Evolutionary conservation across 176 grass and related monocot species (phyloP), one percentile per base, ranked within the genome.

Genomic region (Bolboschoenus planiculmis): DNA sequence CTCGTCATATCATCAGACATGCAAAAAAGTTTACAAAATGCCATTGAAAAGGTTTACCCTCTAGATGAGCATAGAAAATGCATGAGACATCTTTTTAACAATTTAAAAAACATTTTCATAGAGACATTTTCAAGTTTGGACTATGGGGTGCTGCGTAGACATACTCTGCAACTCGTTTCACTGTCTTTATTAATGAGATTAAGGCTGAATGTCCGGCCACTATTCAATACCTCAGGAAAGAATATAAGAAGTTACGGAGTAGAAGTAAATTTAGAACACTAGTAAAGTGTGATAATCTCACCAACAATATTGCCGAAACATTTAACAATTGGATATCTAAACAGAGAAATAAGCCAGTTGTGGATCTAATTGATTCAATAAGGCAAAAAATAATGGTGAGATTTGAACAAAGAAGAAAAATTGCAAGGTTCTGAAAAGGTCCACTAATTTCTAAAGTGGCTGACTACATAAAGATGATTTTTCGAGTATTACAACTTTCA

Each of bases 191-290:
- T 4, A 20, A 56, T 21, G 58, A 82, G 30, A 24, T 82, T 1
- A 31, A 21, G 47, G 9, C 7, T 20, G 55, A 35, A 39, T n/a
- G 58, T 43, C 30, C 27, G 4, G 31, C 11, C 20, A 7, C 50
- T 11, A 62, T 82, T 82, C 23, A 60, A 5, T 82, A 59, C 43
- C 54, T 82, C 5, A 27, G 21, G 14, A 56, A 82, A 9, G 37
- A 82, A 8, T 26, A 82, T 62, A 62, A 30, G 0, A 62, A 36
- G 7, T 27, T 82, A 14, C 64, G 79, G 79, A 82, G 79, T 61
- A 82, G n/a, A n/a, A n/a, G n/a, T n/a, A n/a, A n/a, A n/a, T n/a
- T n/a, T n/a, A n/a, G n/a, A n/a, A n/a, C n/a, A n/a, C n/a, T n/a
- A n/a, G n/a, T n/a, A n/a, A n/a, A n/a, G n/a, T n/a, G n/a, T n/a